Conservation (phyloP, 1,284 basidiomycete genomes). For the Moesziomyces parantarcticus region DNA sequence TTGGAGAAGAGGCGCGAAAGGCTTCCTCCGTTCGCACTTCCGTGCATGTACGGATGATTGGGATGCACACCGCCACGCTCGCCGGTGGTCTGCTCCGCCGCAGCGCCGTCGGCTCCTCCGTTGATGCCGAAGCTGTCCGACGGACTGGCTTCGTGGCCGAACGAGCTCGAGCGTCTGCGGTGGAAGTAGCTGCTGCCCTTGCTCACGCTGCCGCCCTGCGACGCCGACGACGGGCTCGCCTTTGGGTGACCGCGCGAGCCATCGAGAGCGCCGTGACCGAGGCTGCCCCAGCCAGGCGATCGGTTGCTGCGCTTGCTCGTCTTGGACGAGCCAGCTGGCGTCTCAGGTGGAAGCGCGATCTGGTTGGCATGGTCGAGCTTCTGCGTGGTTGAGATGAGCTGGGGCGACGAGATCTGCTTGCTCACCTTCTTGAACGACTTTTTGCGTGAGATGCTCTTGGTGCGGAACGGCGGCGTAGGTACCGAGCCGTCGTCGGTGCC, state of each 20-base stretch:
- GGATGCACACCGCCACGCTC: conserved; percentile 15
- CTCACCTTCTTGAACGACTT: conserved; percentile 52
- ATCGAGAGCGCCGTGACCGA: conserved; percentile 12
- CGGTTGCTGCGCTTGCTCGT: conserved; percentile 10
- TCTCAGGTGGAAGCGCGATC: conserved; percentile 18
- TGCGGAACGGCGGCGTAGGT: conserved; percentile 35
- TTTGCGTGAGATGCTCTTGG: conserved; percentile 50
- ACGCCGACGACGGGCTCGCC: conserved; percentile 10
- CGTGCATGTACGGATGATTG: conserved; percentile 44
- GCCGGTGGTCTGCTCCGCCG: conserved; percentile 8
- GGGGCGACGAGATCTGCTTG: conserved; percentile 58
- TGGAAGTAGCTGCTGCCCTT: conserved; percentile 30
- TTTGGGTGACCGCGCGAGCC: conserved; percentile 18
- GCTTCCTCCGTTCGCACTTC: conserved; percentile 27
- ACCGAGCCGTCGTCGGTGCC: conserved; percentile 39
- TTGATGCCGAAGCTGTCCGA: conserved; percentile 14
- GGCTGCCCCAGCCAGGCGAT: conserved; percentile 34
- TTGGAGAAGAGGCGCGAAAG: conserved; percentile 50
- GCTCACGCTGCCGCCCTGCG: conserved; percentile 21
- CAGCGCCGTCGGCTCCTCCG: conserved; percentile 2
- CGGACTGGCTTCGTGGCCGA: conserved; percentile 46
- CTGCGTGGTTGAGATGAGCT: conserved; percentile 59
- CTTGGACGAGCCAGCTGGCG: conserved; percentile 1
- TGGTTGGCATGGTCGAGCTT: conserved; percentile 48
- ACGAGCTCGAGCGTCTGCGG: conserved; percentile 52